Conservation (phyloP, 2,329 filamentous ascomycete genomes). For the Botryotinia narcissicola region DNA sequence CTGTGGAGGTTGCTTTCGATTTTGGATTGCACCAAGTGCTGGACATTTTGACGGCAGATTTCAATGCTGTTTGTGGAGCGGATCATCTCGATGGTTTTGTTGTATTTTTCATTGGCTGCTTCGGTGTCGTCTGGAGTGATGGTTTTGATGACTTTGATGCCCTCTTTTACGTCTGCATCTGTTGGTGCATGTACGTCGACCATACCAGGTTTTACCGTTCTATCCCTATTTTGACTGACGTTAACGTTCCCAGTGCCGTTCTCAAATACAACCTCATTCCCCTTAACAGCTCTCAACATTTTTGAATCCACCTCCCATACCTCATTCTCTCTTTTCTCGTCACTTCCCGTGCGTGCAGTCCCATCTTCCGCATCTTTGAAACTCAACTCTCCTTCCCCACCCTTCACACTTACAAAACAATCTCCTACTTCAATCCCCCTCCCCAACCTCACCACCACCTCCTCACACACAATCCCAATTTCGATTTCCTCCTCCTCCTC, state of each 20-base stretch:
- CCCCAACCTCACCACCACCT: conserved; percentile 49
- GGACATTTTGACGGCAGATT: conserved; percentile 38
- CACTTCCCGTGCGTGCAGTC: neutral
- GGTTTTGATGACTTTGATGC: conserved; percentile 41
- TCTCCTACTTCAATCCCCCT: conserved; percentile 51
- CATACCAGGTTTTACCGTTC: conserved; percentile 36
- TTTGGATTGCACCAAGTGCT: neutral
- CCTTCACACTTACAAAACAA: conserved; percentile 53
- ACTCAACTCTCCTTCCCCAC: conserved; percentile 39
- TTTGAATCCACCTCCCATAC: conserved; percentile 47
- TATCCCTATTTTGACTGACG: neutral
- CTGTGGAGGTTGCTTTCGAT: conserved; percentile 18
- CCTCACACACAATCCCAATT: conserved; percentile 50
- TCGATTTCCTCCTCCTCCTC: conserved; percentile 53
- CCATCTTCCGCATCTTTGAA: neutral
- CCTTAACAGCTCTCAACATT: conserved; percentile 45
- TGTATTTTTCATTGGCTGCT: conserved; percentile 44
- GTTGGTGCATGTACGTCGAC: conserved; percentile 43
- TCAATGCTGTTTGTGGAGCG: conserved; percentile 42
- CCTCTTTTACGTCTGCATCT: conserved; percentile 40
- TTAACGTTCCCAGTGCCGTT: conserved; percentile 1
- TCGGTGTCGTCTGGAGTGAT: conserved; percentile 45
- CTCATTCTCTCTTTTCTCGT: conserved; percentile 42
- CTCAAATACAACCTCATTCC: conserved; percentile 28
- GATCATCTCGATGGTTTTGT: conserved; percentile 43